phyloP scores from a whole-genome alignment of 345 rosid species.

The Hibiscus tridactylites region DNA sequence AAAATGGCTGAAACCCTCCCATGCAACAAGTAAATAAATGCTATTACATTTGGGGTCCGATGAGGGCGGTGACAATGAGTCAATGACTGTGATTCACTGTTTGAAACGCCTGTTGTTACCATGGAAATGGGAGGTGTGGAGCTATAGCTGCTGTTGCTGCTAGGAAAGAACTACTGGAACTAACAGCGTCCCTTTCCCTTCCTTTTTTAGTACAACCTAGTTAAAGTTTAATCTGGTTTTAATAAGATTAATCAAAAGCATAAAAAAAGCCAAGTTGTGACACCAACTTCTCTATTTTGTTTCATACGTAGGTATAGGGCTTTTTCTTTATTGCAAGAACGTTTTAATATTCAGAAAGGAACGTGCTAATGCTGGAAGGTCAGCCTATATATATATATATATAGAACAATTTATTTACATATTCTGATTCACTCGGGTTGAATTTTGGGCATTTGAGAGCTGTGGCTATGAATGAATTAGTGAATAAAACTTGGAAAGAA shows the following conservation, averaged over 20 bases:
- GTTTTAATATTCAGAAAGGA: not conserved
- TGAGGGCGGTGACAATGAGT: constrained; percentile 4
- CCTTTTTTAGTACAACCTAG: not conserved
- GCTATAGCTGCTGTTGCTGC: not conserved
- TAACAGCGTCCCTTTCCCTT: not conserved
- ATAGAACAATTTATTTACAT: not conserved
- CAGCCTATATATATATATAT: not conserved
- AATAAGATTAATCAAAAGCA: not conserved
- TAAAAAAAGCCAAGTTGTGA: not conserved
- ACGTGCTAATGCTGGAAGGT: not conserved
- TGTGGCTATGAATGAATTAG: not conserved
- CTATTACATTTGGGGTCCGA: constrained; percentile 23
- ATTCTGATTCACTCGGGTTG: not conserved
- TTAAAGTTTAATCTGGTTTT: not conserved
- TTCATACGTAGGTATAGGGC: not conserved
- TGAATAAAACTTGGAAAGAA: not conserved
- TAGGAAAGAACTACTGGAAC: not conserved
- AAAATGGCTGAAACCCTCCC: constrained; percentile 3
- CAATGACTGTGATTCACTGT: constrained; percentile 7
- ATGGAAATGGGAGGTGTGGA: constrained; percentile 1
- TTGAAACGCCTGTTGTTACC: not conserved
- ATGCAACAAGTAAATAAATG: constrained; percentile 8
- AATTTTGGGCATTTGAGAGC: not conserved
- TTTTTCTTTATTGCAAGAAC: not conserved
- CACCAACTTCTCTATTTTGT: not conserved